A percentile compares a stretch with the other conserved stretches of the same genome.
phyloP scores from a whole-genome alignment of 306 rosid species.

The Datisca glomerata region DNA sequence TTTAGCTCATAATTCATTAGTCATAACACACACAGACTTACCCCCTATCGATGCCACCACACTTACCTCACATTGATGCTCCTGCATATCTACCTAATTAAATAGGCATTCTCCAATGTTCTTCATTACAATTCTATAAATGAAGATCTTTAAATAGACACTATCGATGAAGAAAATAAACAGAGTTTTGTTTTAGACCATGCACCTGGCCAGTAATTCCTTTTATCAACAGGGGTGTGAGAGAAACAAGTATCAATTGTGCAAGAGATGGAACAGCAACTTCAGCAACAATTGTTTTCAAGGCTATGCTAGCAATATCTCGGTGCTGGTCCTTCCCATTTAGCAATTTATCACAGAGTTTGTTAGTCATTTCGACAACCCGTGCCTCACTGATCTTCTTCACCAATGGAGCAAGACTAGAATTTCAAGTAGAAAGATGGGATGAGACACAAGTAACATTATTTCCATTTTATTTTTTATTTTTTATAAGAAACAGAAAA shows the following conservation, averaged over 20 bases:
- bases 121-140: too few relatives aligned
- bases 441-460: neutral
- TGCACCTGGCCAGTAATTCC: constrained; percentile 82
- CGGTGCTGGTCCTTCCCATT: constrained; percentile 93
- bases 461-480: too few relatives aligned
- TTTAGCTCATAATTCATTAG: too few relatives aligned
- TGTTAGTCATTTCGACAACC: constrained; percentile 82
- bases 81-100: too few relatives aligned
- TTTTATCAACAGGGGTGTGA: constrained; percentile 61
- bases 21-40: too few relatives aligned
- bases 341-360: constrained; percentile 72
- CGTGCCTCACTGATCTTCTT: constrained; percentile 75
- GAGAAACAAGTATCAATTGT: constrained; percentile 58
- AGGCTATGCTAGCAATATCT: constrained; percentile 92
- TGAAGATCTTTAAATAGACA: too few relatives aligned
- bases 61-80: too few relatives aligned
- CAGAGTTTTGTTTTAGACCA: too few relatives aligned
- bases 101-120: too few relatives aligned
- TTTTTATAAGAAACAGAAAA: neutral
- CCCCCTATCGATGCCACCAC: too few relatives aligned
- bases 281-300: constrained; percentile 94
- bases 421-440: constrained; percentile 6
- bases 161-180: too few relatives aligned
- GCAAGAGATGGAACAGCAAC: constrained; percentile 78
- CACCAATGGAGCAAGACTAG: constrained; percentile 92